Evolutionary conservation across 805 yeast species (phyloP).

Genomic region (Myxozyma sirexii): DNA sequence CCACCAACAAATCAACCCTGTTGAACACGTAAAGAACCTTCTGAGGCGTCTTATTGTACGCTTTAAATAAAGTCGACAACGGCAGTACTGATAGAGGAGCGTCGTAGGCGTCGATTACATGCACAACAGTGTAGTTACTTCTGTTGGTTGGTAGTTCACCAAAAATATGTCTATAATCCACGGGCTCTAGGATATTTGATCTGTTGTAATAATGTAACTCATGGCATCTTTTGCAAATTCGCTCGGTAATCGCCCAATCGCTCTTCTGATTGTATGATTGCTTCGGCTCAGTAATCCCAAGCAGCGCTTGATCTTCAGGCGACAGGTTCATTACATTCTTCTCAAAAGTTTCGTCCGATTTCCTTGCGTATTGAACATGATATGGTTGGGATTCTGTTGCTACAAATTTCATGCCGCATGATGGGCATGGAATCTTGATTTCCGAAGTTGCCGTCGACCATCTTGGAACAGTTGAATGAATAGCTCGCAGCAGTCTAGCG

Average conservation of each 20-base stretch:
- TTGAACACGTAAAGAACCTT: conserved; percentile 12
- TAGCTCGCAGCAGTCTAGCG: background rate
- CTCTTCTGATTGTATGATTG: background rate
- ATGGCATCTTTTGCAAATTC: conserved; percentile 22
- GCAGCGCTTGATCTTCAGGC: background rate
- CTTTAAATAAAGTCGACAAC: conserved; percentile 1
- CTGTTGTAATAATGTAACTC: conserved; percentile 8
- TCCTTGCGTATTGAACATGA: background rate
- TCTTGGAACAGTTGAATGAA: background rate
- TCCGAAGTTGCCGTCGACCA: background rate
- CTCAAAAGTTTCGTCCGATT: background rate
- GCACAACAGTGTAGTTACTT: conserved; percentile 51
- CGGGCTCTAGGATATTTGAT: conserved; percentile 1
- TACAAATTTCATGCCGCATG: background rate
- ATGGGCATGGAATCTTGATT: background rate
- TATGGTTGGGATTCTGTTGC: background rate
- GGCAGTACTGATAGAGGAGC: conserved; percentile 60
- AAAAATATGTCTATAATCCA: conserved; percentile 4
- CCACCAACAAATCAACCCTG: conserved; percentile 21
- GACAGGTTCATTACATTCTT: background rate
- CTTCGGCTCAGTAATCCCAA: background rate
- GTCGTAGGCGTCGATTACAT: conserved; percentile 67
- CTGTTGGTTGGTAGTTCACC: conserved; percentile 15
- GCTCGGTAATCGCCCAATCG: background rate
- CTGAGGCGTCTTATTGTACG: conserved; percentile 2